Evolutionary conservation across 306 rosid species (phyloP).

Genomic region (Vigna nakashimae): DNA sequence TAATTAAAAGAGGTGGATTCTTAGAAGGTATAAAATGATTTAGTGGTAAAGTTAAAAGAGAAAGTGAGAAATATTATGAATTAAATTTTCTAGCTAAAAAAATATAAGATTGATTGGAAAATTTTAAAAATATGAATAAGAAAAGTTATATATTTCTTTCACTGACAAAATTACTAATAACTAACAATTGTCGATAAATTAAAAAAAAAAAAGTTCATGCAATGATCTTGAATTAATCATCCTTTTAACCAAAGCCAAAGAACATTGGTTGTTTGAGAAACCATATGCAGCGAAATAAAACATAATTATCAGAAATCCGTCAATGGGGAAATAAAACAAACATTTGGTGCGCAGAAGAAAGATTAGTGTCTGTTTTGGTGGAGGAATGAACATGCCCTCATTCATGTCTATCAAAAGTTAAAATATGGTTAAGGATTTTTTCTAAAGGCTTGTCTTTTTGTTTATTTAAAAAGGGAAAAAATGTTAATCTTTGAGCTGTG

Average conservation of each 20-base stretch:
- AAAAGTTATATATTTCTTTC: too few relatives aligned
- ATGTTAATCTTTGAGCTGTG: slow-evolving; percentile 5
- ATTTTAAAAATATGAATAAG: too few relatives aligned
- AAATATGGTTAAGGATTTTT: not conserved
- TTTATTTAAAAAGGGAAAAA: not conserved
- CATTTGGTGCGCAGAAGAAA: slow-evolving; percentile 6
- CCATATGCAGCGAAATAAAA: not conserved
- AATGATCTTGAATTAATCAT: slow-evolving; percentile 31
- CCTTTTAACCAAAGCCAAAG: slow-evolving; percentile 20
- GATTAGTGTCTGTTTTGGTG: slow-evolving; percentile 5
- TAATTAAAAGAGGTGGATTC: not conserved
- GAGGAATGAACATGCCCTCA: slow-evolving; percentile 3
- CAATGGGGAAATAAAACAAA: slow-evolving; percentile 15
- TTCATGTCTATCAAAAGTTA: too few relatives aligned
- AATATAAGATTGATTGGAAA: too few relatives aligned
- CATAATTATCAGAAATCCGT: slow-evolving; percentile 36
- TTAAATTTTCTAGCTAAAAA: too few relatives aligned
- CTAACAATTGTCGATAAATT: too few relatives aligned
- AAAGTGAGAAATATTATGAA: too few relatives aligned
- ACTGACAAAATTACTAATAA: too few relatives aligned
- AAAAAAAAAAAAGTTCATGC: not conserved
- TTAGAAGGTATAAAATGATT: too few relatives aligned
- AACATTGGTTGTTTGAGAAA: slow-evolving; percentile 26
- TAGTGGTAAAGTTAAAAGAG: too few relatives aligned
- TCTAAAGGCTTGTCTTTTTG: not conserved